Base-by-base conservation (phyloP, 2,329 filamentous ascomycete species). In the Mycogone perniciosa region DNA sequence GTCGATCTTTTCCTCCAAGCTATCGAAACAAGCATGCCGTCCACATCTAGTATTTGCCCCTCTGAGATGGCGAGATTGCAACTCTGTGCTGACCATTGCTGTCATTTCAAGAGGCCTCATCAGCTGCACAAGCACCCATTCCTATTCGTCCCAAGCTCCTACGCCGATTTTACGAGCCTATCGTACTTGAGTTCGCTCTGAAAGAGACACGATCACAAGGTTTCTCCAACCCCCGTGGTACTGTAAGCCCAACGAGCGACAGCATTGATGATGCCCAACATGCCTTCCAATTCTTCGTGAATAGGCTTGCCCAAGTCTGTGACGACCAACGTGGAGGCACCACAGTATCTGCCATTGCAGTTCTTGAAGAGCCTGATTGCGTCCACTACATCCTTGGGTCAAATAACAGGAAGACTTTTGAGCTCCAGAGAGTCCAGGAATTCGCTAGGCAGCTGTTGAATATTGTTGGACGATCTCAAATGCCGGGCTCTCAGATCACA, bases 301-400 rank as follows among this genome's bases (percentile, higher is more conserved):
- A 67, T 39, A 62, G 59, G 6, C 50, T 70, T 2, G 63, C 64
- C 0, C 59, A 60, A 13, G 53, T 67, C 4, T 68, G 67, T 44
- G 66, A 69, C 37, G 61, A 50, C 2, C 29, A 45, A 7, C 61
- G 55, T 11, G 53, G 60, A 1, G 67, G 66, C 2, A 50, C 29
- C 1, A 68, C 64, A 0, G 63, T 70, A 4, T 63, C 67, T 0
- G 59, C 66, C 0, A 39, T 67, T n/a, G 53, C 59, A 0, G 56
- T 70, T 0, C 51, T 68, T 1, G 56, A 66, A 6, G 53, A 56
- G 4, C 59, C 59, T 2, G 58, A 65, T 0, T 51, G 46, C 7
- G 52, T 65, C n/a, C 49, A 57, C 1, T 70, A 68, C 31, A 48
- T 60, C 5, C 58, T 70, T 50, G 64, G 57, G 0, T 68, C 62